Base-by-base conservation (phyloP, 2,329 filamentous ascomycete genomes). In the Claviceps digitariae region DNA sequence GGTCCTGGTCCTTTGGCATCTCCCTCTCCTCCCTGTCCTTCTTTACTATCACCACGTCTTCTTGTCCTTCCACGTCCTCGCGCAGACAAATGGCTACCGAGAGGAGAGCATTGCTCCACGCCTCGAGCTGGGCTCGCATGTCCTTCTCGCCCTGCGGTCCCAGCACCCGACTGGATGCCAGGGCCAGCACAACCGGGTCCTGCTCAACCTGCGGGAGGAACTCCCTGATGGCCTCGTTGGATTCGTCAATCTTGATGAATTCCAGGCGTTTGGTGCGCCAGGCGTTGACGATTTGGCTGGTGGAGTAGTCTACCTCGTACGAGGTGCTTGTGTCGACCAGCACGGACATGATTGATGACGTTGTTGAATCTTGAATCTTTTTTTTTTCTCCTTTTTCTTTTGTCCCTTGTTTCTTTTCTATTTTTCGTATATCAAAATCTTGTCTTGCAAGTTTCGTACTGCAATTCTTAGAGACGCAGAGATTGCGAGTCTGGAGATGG, bases 71-170 rank as follows among this genome's bases (percentile, higher is more conserved):
- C 6, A 45, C 36, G 34, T 34, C 40, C 25, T 58, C 54, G 15
- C 50, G 43, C 3, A 61, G 57, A 25, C 56, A 60, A 17, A 60
- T 56, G 29, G 55, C 57, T 23, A 61, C 57, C 48, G 55, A 57
- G 12, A 61, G 57, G n/a, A 57, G 56, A 20, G 59, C 27, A 23
- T 58, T 57, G 44, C 51, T 31, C 21, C 40, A 36, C 40, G 52
- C 51, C 47, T 55, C 50, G 4, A 54, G 47, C 6, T 55, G 53
- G 23, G 52, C 54, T 23, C 56, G 50, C 2, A 60, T 48, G 21
- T 60, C 58, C 21, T 52, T 55, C 10, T 52, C 53, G 27, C 54
- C 52, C 9, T 51, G 49, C 34, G 56, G 59, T 17, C 54, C 48
- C 2, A 60, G 25, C 2, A 50, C 12, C 13, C 44, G 40, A 15